Base-by-base conservation (phyloP, 345 rosid species). In the Leavenworthia alabamica region DNA sequence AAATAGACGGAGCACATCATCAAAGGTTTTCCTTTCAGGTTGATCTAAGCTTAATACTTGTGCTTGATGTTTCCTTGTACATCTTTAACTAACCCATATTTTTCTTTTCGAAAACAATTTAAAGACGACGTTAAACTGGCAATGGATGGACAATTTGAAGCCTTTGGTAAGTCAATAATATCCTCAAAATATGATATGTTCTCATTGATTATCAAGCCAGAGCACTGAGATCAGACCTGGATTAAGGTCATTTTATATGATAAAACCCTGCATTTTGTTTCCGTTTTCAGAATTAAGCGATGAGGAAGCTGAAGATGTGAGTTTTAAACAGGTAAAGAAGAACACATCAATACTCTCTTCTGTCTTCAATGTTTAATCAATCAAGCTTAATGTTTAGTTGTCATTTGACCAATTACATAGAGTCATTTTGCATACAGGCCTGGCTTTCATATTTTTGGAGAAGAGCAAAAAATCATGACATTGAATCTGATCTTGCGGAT, bases 401-500 rank as follows among this genome's bases (percentile, higher is more conserved):
- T 31, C 35, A 52, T 45, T 20, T 50, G 66, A 43, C 6, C 5
- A n/a, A n/a, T 48, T 24, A 50, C 60, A 56, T 16, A 20, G 60
- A 22, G 40, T 41, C 22, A n/a, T 56, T 56, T 47, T 46, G 5
- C 27, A 23, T 60, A 59, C 70, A 92, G 95, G 96, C 98, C 0
- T 89, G 97, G 99, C 86, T 89, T 53, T 44, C 79, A 24, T 87
- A 86, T 59, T 86, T 85, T 39, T 93, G 99, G 99, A 80, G 86
- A 75, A 75, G 96, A 82, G 93, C 95, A 9, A 77, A 67, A 60
- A 73, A 71, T 32, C 91, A 83, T 73, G 86, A 75, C 16, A 49
- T 89, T 0, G 95, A 93, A 76, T 17, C 78, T 17, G 99, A 89
- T 42, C 75, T 86, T 1, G 89, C 88, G 28, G 94, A 89, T 23